A percentile compares a stretch with the other conserved stretches of the same genome.
Conservation (phyloP, 208 protist genomes). For the Trypanosoma vivax region DNA sequence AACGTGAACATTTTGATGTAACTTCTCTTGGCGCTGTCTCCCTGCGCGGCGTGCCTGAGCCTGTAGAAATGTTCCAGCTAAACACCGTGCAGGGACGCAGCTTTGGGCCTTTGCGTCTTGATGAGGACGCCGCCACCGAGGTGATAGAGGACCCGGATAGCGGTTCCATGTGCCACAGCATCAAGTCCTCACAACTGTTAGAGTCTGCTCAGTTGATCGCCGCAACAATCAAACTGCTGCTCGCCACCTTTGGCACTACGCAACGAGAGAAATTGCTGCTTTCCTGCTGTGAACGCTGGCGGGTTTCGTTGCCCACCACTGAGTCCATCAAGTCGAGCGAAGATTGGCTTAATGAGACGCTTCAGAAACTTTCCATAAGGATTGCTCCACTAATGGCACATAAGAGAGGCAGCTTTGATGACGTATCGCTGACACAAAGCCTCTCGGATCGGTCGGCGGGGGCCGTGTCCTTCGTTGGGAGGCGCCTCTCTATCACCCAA, state of each 20-base stretch:
- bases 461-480: too few species aligned
- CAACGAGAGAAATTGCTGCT: background rate
- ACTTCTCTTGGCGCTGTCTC: slow-evolving; percentile 19
- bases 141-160: too few species aligned
- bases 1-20: slow-evolving; percentile 12
- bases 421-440: too few species aligned
- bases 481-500: too few species aligned
- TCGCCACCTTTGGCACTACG: background rate
- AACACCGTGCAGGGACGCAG: slow-evolving; percentile 28
- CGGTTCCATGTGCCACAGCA: background rate
- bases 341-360: too few species aligned
- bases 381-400: too few species aligned
- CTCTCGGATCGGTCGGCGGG: too few species aligned
- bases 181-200: background rate
- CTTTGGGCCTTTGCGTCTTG: slow-evolving; percentile 29
- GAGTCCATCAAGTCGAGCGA: too few species aligned
- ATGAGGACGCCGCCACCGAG: too few species aligned
- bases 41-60: slow-evolving; percentile 39
- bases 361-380: too few species aligned
- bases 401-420: too few species aligned
- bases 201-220: slow-evolving; percentile 1
- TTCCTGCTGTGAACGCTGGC: background rate
- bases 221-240: background rate
- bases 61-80: slow-evolving; percentile 47
- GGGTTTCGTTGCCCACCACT: background rate